Conservation (phyloP, 2,329 filamentous ascomycete species). For the Teratosphaeria nubilosa region DNA sequence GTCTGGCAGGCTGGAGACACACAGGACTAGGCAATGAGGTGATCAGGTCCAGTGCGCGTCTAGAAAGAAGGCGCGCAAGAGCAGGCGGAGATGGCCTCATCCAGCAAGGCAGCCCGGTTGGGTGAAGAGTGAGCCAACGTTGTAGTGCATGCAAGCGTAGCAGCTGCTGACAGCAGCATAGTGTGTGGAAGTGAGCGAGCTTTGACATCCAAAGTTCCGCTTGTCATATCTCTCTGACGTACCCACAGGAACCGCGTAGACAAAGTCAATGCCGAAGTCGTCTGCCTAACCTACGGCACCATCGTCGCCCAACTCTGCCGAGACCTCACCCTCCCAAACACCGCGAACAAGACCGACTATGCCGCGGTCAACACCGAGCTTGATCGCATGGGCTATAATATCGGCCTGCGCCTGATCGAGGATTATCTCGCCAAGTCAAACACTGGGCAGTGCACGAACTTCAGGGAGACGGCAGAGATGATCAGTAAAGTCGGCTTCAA, state of each 20-base stretch:
- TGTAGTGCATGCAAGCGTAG: conserved; percentile 3
- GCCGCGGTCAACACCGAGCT: conserved; percentile 93
- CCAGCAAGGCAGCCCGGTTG: conserved; percentile 57
- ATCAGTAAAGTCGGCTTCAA: conserved; percentile 98
- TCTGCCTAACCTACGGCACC: conserved; percentile 94
- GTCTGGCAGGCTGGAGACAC: neutral
- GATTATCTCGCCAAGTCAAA: conserved; percentile 96
- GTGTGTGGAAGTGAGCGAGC: conserved; percentile 71
- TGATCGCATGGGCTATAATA: conserved; percentile 99
- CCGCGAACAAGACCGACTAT: conserved; percentile 66
- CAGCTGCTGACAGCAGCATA: conserved; percentile 35
- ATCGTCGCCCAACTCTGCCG: conserved; percentile 94
- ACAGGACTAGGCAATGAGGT: conserved; percentile 14
- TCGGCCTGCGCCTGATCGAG: conserved; percentile 88
- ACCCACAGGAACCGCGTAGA: conserved; percentile 74
- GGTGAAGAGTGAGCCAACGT: conserved; percentile 61
- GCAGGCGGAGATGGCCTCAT: conserved; percentile 39
- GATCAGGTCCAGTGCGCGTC: conserved; percentile 5
- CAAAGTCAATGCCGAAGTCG: conserved; percentile 95
- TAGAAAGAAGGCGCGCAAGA: conserved; percentile 1
- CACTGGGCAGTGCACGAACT: conserved; percentile 79
- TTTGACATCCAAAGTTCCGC: neutral
- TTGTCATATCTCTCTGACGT: neutral
- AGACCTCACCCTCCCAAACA: conserved; percentile 52
- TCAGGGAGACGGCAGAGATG: conserved; percentile 92